A percentile compares a stretch with the other conserved stretches of the same genome.
These are phyloP conservation scores for Brassica hybrid DNA, from an alignment of 441 rosid genomes.

Conservation along the genomic window DNA sequence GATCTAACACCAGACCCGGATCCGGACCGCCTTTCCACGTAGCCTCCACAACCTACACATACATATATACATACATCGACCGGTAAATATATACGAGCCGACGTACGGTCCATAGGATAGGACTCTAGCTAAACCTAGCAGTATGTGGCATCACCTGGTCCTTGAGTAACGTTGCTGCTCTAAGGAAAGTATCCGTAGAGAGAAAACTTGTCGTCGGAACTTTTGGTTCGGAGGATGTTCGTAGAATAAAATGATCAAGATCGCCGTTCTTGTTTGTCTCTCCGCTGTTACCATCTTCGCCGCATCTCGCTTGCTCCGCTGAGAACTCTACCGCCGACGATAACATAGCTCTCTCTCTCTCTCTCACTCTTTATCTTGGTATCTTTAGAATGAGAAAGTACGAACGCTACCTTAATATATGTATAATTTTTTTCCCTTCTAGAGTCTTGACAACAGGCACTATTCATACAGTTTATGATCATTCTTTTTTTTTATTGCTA, in stretches of 20 bases:
- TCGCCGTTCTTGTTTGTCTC: constrained; percentile 33
- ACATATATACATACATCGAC: background rate
- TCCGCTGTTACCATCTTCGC: constrained; percentile 39
- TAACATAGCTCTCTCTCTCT: constrained; percentile 36
- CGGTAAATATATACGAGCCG: background rate
- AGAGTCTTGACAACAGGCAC: background rate
- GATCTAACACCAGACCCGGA: constrained; percentile 49
- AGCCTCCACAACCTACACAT: constrained; percentile 60
- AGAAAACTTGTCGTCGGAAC: constrained; percentile 41
- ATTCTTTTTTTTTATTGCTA: background rate
- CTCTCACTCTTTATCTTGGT: constrained; percentile 1
- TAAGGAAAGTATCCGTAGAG: constrained; percentile 52
- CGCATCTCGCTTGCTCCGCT: constrained; percentile 46
- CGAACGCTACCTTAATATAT: background rate
- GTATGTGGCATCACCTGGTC: constrained; percentile 50
- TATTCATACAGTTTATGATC: background rate
- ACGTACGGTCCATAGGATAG: constrained; percentile 1
- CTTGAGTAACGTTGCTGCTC: constrained; percentile 72
- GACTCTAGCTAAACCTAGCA: constrained; percentile 18
- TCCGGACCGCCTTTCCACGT: constrained; percentile 54
- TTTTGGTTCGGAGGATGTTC: constrained; percentile 43
- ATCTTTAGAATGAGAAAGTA: constrained; percentile 12
- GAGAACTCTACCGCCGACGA: constrained; percentile 51
- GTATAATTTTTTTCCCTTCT: background rate
- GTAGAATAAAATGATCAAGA: constrained; percentile 42